Base-by-base conservation (phyloP, 1,284 basidiomycete genomes). In the Ustilago sp. region DNA sequence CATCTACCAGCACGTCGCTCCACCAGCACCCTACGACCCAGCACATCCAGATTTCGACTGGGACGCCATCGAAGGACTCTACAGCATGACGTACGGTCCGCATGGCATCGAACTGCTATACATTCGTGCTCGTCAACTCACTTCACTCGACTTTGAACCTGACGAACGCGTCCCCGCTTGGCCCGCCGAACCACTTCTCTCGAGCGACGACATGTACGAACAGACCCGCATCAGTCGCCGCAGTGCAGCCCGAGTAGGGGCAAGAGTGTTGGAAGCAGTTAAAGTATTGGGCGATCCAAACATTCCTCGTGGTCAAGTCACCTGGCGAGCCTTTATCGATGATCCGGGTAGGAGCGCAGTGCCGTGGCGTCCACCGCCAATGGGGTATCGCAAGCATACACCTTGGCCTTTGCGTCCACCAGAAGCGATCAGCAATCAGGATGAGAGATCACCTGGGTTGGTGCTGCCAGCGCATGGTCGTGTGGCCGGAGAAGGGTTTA, bases 281-380 rank as follows among this genome's bases (percentile, higher is more conserved):
- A 81, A 81, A 53, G 77, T 80, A 36, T 58, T 71, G 0, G 80
- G 80, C 55, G 80, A 81, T 52, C 74, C 68, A 3, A 74, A 81
- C 61, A 70, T 81, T 28, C 80, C 79, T 13, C 68, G 80, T 8
- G 80, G 80, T 1, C 70, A 71, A 23, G 55, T 81, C 8, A 74
- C 75, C 0, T 81, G 77, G 67, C 45, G 80, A 13, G 80, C 80
- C 12, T 81, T 81, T 39, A 72, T 80, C 38, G 69, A 71, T 19
- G 79, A 79, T 66, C 73, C 74, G 8, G 62, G 65, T 31, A 23
- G 75, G 17, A 74, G 71, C 57, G 63, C 59, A 5, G 68, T 67
- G 4, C 54, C 69, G 2, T 79, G 77, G 77, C 60, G 74, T 36
- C 62, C 74, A 4, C 77, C 77, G 31, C 63, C 60, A 0, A 36